These are phyloP conservation scores for Pseudomonodictys pantanalensis DNA, from an alignment of 495 filamentous ascomycete species.

Conservation along the genomic window DNA sequence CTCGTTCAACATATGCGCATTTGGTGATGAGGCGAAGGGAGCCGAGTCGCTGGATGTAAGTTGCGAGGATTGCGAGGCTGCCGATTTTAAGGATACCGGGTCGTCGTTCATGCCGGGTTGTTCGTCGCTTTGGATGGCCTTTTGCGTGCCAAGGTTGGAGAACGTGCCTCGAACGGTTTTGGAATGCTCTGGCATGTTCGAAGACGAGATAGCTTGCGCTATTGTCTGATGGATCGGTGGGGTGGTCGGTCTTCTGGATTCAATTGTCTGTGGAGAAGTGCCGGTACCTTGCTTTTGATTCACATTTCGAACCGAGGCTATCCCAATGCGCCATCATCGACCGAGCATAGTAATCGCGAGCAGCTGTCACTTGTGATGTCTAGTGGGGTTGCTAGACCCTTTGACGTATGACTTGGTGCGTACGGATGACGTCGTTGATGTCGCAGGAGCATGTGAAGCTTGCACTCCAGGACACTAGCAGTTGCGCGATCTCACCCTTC, in stretches of 20 bases:
- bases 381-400: background rate
- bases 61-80: background rate
- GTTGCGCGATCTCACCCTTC: too few relatives aligned
- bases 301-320: too few relatives aligned
- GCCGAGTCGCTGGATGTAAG: background rate
- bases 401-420: background rate
- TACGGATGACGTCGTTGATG: constrained; percentile 6
- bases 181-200: constrained; percentile 14
- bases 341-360: background rate
- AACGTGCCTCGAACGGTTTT: constrained; percentile 28
- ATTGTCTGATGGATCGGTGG: background rate
- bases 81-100: constrained; percentile 1
- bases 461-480: background rate
- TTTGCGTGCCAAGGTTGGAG: constrained; percentile 11
- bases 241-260: background rate
- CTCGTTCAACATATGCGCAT: background rate
- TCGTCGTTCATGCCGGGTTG: constrained; percentile 1
- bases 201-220: background rate
- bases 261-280: too few relatives aligned
- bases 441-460: background rate
- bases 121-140: background rate
- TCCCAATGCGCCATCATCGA: background rate
- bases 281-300: too few relatives aligned
- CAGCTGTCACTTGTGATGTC: background rate
- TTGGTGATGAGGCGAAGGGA: background rate